phyloP scores from a whole-genome alignment of 257 asterid genomes.

The Solanum bulbocastanum region DNA sequence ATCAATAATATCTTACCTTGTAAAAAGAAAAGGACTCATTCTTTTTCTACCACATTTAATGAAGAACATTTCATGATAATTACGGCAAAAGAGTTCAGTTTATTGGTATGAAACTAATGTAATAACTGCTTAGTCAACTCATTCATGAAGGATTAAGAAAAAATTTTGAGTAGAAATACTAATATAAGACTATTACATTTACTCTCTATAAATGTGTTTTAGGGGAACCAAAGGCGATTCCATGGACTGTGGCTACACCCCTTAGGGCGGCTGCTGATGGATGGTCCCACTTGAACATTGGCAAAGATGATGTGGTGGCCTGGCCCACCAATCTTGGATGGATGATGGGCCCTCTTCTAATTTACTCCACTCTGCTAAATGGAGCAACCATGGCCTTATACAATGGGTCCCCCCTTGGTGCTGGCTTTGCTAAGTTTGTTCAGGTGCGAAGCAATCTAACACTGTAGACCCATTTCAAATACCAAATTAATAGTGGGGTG shows the following conservation, averaged over 20 bases:
- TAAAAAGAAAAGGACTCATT: not conserved
- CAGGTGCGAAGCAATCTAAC: slow-evolving; percentile 36
- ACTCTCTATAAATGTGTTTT: slow-evolving; percentile 9
- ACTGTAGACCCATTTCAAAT: not conserved
- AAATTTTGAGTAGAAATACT: not conserved
- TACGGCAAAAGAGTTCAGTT: not conserved
- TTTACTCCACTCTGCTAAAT: slow-evolving; percentile 70
- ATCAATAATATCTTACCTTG: not conserved
- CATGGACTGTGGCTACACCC: slow-evolving; percentile 87
- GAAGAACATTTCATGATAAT: not conserved
- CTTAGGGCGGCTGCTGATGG: slow-evolving; percentile 97
- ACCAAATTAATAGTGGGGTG: not conserved
- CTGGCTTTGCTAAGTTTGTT: slow-evolving; percentile 90
- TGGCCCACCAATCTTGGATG: slow-evolving; percentile 99
- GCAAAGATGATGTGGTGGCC: slow-evolving; percentile 67
- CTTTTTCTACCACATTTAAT: not conserved
- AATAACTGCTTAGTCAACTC: not conserved
- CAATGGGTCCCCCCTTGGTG: slow-evolving; percentile 88
- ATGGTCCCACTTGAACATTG: slow-evolving; percentile 94
- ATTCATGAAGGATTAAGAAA: not conserved
- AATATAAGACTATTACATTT: not conserved
- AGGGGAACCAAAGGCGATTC: slow-evolving; percentile 99
- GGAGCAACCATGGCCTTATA: slow-evolving; percentile 92
- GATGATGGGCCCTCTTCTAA: slow-evolving; percentile 99
- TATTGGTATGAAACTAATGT: not conserved